Conservation (phyloP, 352 stramenopile genomes). For the Globisporangium rhizosaccharum region DNA sequence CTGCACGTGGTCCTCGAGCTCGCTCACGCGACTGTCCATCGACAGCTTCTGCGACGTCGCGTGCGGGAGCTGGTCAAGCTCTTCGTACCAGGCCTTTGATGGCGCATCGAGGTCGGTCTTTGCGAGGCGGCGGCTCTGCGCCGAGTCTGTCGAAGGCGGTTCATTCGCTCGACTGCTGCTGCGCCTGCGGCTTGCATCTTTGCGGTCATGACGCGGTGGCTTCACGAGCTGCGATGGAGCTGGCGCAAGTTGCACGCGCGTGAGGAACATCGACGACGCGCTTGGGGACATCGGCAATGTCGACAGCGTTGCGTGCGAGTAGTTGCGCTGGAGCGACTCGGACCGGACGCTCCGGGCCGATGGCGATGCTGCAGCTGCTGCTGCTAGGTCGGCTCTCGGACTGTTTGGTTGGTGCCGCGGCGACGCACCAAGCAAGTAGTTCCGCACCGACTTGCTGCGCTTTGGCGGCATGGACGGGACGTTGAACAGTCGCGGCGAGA, state of each 20-base stretch:
- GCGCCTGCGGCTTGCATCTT: background rate
- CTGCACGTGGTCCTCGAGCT: conserved; percentile 37
- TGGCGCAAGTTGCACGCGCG: conserved; percentile 6
- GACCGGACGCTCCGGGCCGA: conserved; percentile 7
- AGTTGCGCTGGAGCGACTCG: conserved; percentile 5
- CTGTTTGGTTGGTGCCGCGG: background rate
- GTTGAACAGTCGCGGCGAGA: conserved; percentile 10
- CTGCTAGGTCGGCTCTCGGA: background rate
- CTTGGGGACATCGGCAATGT: conserved; percentile 9
- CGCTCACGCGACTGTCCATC: conserved; percentile 31
- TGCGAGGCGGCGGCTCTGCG: conserved; percentile 1
- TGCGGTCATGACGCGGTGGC: background rate
- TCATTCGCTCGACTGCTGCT: background rate
- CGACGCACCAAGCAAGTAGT: conserved; percentile 9
- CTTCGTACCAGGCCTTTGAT: conserved; percentile 15
- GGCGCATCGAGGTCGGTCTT: conserved; percentile 15
- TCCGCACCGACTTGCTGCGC: conserved; percentile 11
- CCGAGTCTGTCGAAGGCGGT: background rate
- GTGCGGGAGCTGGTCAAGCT: conserved; percentile 18
- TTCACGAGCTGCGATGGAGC: conserved; percentile 6
- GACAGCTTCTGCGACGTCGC: conserved; percentile 15
- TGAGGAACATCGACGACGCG: conserved; percentile 14
- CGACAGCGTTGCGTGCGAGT: conserved; percentile 7
- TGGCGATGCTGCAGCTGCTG: background rate
- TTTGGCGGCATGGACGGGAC: background rate